Conservation (phyloP, 2,329 filamentous ascomycete species). For the Aspergillus neotritici region DNA sequence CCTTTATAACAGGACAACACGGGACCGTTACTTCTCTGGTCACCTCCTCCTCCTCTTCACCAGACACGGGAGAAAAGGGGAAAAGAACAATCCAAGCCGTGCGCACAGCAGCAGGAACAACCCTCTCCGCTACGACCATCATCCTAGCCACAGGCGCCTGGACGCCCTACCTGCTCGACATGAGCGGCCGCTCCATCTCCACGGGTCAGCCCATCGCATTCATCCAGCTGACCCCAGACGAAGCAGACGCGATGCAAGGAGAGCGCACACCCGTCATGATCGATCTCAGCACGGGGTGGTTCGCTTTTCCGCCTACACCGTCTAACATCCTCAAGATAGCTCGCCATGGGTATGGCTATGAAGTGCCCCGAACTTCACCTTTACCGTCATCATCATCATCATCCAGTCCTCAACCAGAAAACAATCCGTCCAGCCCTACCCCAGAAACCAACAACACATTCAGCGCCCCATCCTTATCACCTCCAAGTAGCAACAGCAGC, state of each 20-base stretch:
- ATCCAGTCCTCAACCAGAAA: slow-evolving; percentile 5
- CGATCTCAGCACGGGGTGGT: slow-evolving; percentile 41
- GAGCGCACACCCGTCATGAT: slow-evolving; percentile 56
- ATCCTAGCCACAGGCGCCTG: slow-evolving; percentile 79
- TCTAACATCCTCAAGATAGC: slow-evolving; percentile 61
- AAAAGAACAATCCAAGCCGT: slow-evolving; percentile 50
- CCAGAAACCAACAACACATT: background rate
- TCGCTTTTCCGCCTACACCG: slow-evolving; percentile 46
- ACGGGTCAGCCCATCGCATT: slow-evolving; percentile 76
- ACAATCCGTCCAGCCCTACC: slow-evolving; percentile 13
- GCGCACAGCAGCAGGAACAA: slow-evolving; percentile 44
- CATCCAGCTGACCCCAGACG: slow-evolving; percentile 61
- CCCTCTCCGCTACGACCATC: slow-evolving; percentile 60
- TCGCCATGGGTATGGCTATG: slow-evolving; percentile 60
- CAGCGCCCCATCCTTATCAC: slow-evolving; percentile 16
- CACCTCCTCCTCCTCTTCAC: background rate
- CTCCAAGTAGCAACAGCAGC: slow-evolving; percentile 32
- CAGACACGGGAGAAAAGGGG: slow-evolving; percentile 22
- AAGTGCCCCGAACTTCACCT: slow-evolving; percentile 3
- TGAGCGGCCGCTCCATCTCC: slow-evolving; percentile 65
- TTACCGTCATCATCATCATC: too few relatives aligned
- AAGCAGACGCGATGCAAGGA: slow-evolving; percentile 53
- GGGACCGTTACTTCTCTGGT: too few relatives aligned
- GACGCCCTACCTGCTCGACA: slow-evolving; percentile 68
- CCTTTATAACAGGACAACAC: background rate